A percentile compares a stretch with the other conserved stretches of the same genome.
phyloP scores from a whole-genome alignment of 352 stramenopile species.

The Phytophthora pistaciae region DNA sequence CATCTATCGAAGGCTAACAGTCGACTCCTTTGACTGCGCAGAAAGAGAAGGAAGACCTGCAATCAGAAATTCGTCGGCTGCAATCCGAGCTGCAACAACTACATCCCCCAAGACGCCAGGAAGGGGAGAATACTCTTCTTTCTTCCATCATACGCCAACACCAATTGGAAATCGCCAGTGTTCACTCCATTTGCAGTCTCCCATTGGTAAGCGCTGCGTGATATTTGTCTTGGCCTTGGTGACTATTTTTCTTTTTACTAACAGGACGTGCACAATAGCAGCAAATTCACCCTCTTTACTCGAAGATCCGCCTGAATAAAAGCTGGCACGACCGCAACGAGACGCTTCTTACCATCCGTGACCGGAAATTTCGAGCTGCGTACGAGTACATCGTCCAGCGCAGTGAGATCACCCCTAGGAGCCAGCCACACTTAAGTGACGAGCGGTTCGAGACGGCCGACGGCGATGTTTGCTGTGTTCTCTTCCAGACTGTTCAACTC shows the following conservation, averaged over 20 bases:
- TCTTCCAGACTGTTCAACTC: constrained; percentile 36
- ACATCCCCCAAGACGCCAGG: not conserved
- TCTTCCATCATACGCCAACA: not conserved
- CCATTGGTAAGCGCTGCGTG: not conserved
- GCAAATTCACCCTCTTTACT: constrained; percentile 13
- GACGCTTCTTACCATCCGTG: constrained; percentile 15
- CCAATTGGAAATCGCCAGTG: constrained; percentile 4
- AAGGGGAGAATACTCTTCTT: not conserved
- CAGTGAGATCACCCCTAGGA: not conserved
- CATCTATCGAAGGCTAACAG: not conserved
- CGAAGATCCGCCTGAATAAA: constrained; percentile 22
- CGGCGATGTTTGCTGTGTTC: constrained; percentile 17
- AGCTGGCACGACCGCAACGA: constrained; percentile 19
- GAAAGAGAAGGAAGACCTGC: constrained; percentile 9
- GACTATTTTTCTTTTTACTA: not conserved
- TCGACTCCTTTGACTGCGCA: not conserved
- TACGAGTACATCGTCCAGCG: constrained; percentile 24
- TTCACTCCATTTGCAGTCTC: constrained; percentile 9
- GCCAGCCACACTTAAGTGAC: not conserved
- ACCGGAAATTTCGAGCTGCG: constrained; percentile 24
- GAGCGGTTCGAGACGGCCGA: constrained; percentile 21
- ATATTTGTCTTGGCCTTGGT: not conserved
- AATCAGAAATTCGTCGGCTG: constrained; percentile 7
- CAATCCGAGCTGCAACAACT: constrained; percentile 8
- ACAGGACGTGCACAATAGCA: not conserved